A percentile compares a stretch with the other conserved stretches of the same genome.
Evolutionary conservation across 495 filamentous ascomycete genomes (phyloP).

Genomic region (Aspergillus heteromorphus): DNA sequence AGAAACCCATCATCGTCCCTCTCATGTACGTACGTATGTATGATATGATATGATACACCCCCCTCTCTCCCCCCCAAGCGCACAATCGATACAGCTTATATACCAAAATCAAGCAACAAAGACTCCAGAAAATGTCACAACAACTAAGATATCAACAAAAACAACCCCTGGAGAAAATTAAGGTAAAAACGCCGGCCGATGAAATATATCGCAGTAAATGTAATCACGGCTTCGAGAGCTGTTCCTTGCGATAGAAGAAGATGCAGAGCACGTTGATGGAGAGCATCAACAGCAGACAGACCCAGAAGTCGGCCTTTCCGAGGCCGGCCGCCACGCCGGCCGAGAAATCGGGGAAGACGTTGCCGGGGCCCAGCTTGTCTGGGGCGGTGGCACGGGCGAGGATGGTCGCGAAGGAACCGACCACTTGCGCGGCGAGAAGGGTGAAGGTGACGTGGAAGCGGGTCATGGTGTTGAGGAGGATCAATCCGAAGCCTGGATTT

Average conservation of each 20-base stretch:
- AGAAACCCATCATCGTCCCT: too few relatives aligned
- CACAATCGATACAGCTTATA: background rate
- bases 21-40: too few relatives aligned
- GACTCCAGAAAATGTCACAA: background rate
- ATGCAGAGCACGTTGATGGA: conserved; percentile 2
- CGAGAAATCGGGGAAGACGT: conserved; percentile 38
- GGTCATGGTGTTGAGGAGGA: conserved; percentile 41
- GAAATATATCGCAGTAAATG: background rate
- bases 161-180: too few relatives aligned
- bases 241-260: conserved; percentile 66
- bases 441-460: conserved; percentile 44
- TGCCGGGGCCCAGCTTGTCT: conserved; percentile 39
- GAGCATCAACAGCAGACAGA: conserved; percentile 53
- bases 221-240: conserved; percentile 57
- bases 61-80: too few relatives aligned
- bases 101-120: background rate
- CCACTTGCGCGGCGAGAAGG: conserved; percentile 40
- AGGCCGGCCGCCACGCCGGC: conserved; percentile 36
- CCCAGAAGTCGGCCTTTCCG: conserved; percentile 59
- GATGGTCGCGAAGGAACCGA: conserved; percentile 45
- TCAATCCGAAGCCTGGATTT: conserved; percentile 43
- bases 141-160: too few relatives aligned
- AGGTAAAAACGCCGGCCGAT: background rate
- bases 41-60: background rate
- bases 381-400: conserved; percentile 38